Percentiles rank a stretch among this genome's conserved stretches.
phyloP scores from a whole-genome alignment of 2,329 filamentous ascomycete genomes.

The Cryphonectria carpinicola region DNA sequence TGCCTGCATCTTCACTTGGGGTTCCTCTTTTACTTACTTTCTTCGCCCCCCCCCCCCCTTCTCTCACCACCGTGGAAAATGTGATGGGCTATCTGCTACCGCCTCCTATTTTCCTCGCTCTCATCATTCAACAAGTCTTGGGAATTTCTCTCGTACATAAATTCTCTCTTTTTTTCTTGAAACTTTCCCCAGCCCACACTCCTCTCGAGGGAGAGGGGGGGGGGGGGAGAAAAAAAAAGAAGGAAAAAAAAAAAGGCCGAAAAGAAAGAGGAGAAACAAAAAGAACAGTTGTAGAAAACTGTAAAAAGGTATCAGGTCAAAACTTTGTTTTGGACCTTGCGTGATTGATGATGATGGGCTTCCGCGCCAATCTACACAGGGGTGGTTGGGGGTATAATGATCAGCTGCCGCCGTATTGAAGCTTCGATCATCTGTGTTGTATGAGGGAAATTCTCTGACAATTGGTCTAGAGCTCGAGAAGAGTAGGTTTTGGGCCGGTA shows the following conservation, averaged over 20 bases:
- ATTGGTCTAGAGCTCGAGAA: conserved; percentile 1
- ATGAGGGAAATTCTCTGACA: not conserved
- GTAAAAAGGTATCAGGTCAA: not conserved
- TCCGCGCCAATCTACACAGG: not conserved
- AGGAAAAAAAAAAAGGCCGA: not conserved
- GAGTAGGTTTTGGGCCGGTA: not conserved
- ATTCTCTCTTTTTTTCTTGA: not conserved
- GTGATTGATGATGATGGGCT: not conserved
- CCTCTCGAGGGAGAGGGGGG: not conserved
- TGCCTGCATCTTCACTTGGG: conserved; percentile 5
- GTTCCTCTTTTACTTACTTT: not conserved
- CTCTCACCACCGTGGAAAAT: not conserved
- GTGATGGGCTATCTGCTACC: not conserved
- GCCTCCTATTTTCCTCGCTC: not conserved
- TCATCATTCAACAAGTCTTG: conserved; percentile 3
- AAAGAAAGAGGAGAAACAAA: not conserved
- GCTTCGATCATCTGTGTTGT: not conserved
- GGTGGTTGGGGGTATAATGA: conserved; percentile 16
- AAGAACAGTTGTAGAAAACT: conserved; percentile 2
- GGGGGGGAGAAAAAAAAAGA: too few relatives aligned
- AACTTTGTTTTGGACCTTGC: not conserved
- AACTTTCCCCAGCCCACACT: not conserved
- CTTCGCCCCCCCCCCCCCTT: not conserved
- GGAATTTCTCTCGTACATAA: conserved; percentile 20
- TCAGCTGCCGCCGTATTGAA: conserved; percentile 5